Base-by-base conservation (phyloP, 768 basidiomycete species). In the Strobilomyces echinocephalus region DNA sequence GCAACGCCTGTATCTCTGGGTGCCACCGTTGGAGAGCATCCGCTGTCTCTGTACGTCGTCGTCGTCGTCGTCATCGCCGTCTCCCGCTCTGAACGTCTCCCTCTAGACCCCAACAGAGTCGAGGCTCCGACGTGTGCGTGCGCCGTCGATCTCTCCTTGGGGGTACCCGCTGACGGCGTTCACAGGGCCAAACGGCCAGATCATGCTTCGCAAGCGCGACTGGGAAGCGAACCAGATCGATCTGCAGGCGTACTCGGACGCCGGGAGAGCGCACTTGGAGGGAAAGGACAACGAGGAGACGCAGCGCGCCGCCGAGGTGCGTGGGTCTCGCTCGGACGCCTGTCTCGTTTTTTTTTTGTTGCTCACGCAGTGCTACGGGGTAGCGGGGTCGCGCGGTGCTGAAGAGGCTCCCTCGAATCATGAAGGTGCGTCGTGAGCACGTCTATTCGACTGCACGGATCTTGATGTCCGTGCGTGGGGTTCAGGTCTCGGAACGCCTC, bases 401-500 rank as follows among this genome's bases (percentile, higher is more conserved):
- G 8, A 26, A 42, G 34, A 55, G 51, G 20, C 40, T 63, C 24
- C 31, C 48, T 42, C 26, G 10, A 2, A 55, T 66, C 34, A 65
- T 63, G 63, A 28, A 52, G 51, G 63, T 65, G 4, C 16, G 60
- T 65, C 40, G 11, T 11, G 42, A 7, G 6, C 38, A 4, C 18
- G 10, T n/a, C 11, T 30, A 8, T 8, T 15, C 1, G 7, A 16
- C 12, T 11, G 6, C 33, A 18, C 24, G 45, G 15, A 24, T 24
- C 15, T 33, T 48, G 7, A 26, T 18, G 1, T 42, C 24, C 24
- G 2, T 24, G 4, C 18, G 16, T 21, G 28, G 38, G 3, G 30
- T 5, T n/a, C 44, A 62, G 65, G 46, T 72, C 15, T 69, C 64
- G 8, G 59, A 59, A 5, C 21, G 41, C 11, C 38, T 75, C 18